These are phyloP conservation scores for Balakata baccata DNA, from an alignment of 345 rosid species.

Conservation along the genomic window DNA sequence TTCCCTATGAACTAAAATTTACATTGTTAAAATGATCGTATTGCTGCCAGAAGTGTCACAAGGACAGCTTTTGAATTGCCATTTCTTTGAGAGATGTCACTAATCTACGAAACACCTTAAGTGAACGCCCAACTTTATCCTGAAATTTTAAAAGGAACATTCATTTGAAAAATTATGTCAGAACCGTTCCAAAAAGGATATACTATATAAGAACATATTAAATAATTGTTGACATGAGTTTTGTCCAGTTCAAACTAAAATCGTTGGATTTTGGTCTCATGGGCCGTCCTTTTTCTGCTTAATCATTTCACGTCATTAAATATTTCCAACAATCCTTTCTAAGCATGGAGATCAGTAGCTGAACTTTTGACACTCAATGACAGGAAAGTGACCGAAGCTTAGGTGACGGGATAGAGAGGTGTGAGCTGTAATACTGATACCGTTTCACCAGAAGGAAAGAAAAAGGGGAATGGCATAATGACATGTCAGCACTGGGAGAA, in stretches of 20 bases:
- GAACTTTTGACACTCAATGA: neutral
- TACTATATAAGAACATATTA: neutral
- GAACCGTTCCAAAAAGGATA: neutral
- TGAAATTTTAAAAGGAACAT: conserved; percentile 20
- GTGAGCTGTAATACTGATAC: no score
- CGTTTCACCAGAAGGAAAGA: no score
- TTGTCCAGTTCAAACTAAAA: no score
- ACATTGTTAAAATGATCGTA: neutral
- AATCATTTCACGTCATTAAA: neutral
- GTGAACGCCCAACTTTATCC: conserved; percentile 75
- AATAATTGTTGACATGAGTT: no score
- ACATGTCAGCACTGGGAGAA: no score
- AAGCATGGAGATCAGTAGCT: neutral
- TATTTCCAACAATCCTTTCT: neutral
- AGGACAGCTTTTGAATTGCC: conserved; percentile 49
- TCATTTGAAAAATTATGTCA: neutral
- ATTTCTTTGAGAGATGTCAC: conserved; percentile 74
- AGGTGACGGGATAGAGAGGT: no score
- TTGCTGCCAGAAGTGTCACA: conserved; percentile 10
- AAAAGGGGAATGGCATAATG: no score
- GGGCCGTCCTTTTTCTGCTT: no score
- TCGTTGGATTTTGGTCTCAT: no score
- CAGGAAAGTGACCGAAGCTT: no score
- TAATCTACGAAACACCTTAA: conserved; percentile 74
- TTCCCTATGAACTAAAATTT: neutral